These are phyloP conservation scores for Phlebopus sp. DNA, from an alignment of 1,284 basidiomycete genomes.

Conservation along the genomic window DNA sequence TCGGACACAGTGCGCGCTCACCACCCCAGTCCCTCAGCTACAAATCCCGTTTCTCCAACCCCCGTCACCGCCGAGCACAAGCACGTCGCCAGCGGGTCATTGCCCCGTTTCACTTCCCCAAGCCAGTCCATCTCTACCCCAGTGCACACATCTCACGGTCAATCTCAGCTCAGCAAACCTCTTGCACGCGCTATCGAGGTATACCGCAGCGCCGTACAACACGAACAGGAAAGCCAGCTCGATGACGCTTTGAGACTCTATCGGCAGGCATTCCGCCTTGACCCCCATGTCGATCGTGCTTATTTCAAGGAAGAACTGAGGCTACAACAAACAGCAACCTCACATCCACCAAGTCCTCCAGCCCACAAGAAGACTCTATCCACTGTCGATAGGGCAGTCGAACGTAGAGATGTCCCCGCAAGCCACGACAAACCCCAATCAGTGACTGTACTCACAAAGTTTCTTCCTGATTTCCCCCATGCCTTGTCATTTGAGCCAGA, in stretches of 20 bases:
- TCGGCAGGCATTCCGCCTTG: slow-evolving; percentile 73
- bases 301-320: slow-evolving; percentile 56
- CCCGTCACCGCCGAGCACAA: background rate
- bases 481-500: slow-evolving; percentile 65
- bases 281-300: slow-evolving; percentile 64
- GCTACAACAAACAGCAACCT: slow-evolving; percentile 26
- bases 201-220: slow-evolving; percentile 68
- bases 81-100: background rate
- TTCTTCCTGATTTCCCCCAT: slow-evolving; percentile 49
- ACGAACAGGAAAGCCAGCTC: slow-evolving; percentile 71
- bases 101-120: slow-evolving; percentile 1
- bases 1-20: background rate
- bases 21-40: background rate
- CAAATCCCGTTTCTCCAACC: slow-evolving; percentile 3
- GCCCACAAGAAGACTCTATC: slow-evolving; percentile 21
- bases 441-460: slow-evolving; percentile 43
- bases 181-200: slow-evolving; percentile 55
- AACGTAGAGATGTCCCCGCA: slow-evolving; percentile 16
- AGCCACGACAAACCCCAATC: slow-evolving; percentile 10
- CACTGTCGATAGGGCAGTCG: slow-evolving; percentile 8
- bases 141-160: slow-evolving; percentile 15
- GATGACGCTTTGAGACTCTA: slow-evolving; percentile 76
- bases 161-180: slow-evolving; percentile 29
- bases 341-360: background rate
- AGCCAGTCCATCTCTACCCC: slow-evolving; percentile 3